Base-by-base conservation (phyloP, 2,329 filamentous ascomycete species). In the Keithomyces neogunnii region DNA sequence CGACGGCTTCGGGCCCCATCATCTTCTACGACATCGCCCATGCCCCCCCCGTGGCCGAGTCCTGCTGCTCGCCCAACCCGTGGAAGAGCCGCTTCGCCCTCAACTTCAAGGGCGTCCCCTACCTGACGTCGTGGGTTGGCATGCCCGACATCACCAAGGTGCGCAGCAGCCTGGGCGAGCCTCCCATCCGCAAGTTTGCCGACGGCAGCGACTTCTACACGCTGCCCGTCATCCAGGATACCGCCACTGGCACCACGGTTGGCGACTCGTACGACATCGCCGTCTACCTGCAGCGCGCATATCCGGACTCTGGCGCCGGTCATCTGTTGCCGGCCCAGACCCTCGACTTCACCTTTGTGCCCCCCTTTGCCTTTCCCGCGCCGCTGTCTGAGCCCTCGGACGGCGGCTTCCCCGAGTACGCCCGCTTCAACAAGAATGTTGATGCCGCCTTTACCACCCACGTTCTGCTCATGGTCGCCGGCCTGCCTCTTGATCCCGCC, bases 181-280 rank as follows among this genome's bases (percentile, higher is more conserved):
- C 73, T 0, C 65, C 81, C 1, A 70, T 69, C 26, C 80, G 82
- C 59, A 78, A 76, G 53, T 74, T 76, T 51, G 70, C 69, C 55
- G 75, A 85, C 57, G 81, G 80, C 42, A 68, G 65, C 35, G 77
- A 82, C 58, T 85, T 73, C 66, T 72, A 73, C 64, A 86, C 82
- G 2, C 71, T 86, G 0, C 82, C 83, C 2, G 70, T 84, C 42
- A 62, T 85, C 28, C 57, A 67, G 1, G 77, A 84, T 48, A 61
- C 68, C 0, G 51, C 58, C 19, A 75, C 72, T 0, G 60, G 59
- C 4, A 53, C 63, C 0, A 48, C 69, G 0, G 51, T 85, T 3
- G 82, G 82, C 4, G 83, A 86, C 65, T 80, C 81, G 2, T 83
- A 84, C 59, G 82, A 85, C 49, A 86, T 86, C 53, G 83, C 82